Evolutionary conservation across 331 rosid species (phyloP), one percentile per base, ranked within the genome.

Genomic region (Ulmus americana): DNA sequence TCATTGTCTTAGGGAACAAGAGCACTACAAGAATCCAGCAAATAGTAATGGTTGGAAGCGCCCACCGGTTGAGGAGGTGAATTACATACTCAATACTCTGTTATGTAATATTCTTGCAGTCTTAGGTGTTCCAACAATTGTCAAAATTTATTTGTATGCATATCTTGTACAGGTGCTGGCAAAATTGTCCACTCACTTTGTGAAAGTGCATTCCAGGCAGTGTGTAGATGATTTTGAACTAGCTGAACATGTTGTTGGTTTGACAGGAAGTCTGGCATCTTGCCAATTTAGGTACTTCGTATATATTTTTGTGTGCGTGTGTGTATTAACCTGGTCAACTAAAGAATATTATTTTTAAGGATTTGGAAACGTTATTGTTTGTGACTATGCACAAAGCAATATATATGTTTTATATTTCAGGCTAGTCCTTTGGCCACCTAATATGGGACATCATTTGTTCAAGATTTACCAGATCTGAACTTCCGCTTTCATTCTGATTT

Each of bases 1-100:
- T 16, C 45, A 51, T 55, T 61, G 45, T 68, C 38, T 45, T 55
- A 92, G 97, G 86, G 97, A 92, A 49, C 90, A 86, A 74, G 89
- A 80, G 70, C 73, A 77, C 53, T 92, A 83, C 83, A 92, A 92
- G 86, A 88, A 88, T 73, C 92, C 81, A 45, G 76, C 76, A 74
- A 75, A 57, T 70, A 62, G 63, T 74, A 78, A 74, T 68, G 63
- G 77, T 62, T 86, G 97, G 96, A 82, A 70, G 76, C 86, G 94
- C 70, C 95, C 96, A 18, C 87, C 89, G 56, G 86, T 86, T 57
- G 97, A 92, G 72, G 95, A 88, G 95, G 97, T 92, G 79, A 77
- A 71, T 61, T 64, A 66, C 68, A 65, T 70, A 35, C 48, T 67
- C 63, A 53, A 11, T 65, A 11, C 61, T 3, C 12, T 14, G 15